Evolutionary conservation across 352 stramenopile species (phyloP).

Genomic region (Thalassiosira oceanica): DNA sequence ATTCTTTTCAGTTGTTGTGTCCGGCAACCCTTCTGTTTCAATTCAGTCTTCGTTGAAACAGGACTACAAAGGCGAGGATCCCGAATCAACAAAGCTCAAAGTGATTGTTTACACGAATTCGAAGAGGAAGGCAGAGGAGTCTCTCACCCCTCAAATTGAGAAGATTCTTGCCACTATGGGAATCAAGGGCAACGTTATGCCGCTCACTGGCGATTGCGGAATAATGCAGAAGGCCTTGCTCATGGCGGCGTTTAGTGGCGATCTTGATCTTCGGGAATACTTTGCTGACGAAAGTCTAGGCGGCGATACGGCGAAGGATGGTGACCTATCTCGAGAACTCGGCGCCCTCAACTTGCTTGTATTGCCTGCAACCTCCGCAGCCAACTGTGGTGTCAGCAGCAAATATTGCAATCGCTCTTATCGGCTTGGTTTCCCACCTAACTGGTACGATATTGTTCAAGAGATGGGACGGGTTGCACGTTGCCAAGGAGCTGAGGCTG

Average conservation of each 20-base stretch:
- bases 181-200: not conserved
- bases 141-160: not conserved
- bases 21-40: constrained; percentile 1
- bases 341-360: not conserved
- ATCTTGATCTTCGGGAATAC: constrained; percentile 14
- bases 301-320: too few species aligned
- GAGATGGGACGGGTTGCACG: constrained; percentile 14
- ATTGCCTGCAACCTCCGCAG: constrained; percentile 7
- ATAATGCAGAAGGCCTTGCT: constrained; percentile 12
- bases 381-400: constrained; percentile 16
- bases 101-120: constrained; percentile 23
- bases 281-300: too few species aligned
- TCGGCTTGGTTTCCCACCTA: not conserved
- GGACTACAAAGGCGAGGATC: not conserved
- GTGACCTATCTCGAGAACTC: not conserved
- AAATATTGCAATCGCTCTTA: not conserved
- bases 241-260: constrained; percentile 11
- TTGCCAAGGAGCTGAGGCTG: not conserved
- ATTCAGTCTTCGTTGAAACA: not conserved
- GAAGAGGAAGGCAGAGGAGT: constrained; percentile 1
- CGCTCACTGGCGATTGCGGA: constrained; percentile 3
- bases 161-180: not conserved
- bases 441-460: constrained; percentile 4
- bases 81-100: not conserved
- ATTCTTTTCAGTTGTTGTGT: not conserved